Evolutionary conservation across 495 filamentous ascomycete genomes (phyloP), one percentile per base, ranked within the genome.

Genomic region (Penicillium lividum): DNA sequence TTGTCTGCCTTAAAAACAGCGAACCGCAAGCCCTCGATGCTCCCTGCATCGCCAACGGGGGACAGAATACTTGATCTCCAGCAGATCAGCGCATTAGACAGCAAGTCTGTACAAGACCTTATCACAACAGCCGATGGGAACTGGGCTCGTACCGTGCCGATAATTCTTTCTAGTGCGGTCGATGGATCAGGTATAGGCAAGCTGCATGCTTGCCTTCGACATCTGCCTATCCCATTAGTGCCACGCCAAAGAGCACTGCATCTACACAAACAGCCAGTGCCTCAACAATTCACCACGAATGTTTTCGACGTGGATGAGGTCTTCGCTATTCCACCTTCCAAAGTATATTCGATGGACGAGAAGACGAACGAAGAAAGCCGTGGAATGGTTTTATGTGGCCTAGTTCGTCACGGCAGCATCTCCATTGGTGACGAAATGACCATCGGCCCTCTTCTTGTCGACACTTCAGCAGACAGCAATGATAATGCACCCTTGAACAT

Each of bases 301-400:
- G 64, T 96, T 2, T 97, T 97, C 63, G 90, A 96, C 66, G 83
- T 97, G 22, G 94, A 97, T 66, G 94, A 97, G 58, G 84, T 88
- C 4, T 90, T 89, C 54, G 80, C 82, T 15, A 77, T 90, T 33
- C 80, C 86, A 9, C 77, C 80, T 0, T 77, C 74, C n/a, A 79
- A 79, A 51, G 69, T 77, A 15, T 78, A 74, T 58, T 74, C 74
- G 4, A 58, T 68, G 31, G 54, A 68, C 18, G 73, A 73, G 1
- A 74, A 73, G 33, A 60, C 72, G 42, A 67, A 61, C 2, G 61
- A 81, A 59, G 55, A 70, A n/a, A 77, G 75, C 45, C 70, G 77
- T 1, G 82, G 84, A 27, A 80, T 86, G 7, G 89, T 98, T 22
- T 79, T 97, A 1, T 91, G 90, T 36, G 94, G 94, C 1, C 81